Conservation (phyloP, 1,284 basidiomycete genomes). For the Tausonia pullulans region DNA sequence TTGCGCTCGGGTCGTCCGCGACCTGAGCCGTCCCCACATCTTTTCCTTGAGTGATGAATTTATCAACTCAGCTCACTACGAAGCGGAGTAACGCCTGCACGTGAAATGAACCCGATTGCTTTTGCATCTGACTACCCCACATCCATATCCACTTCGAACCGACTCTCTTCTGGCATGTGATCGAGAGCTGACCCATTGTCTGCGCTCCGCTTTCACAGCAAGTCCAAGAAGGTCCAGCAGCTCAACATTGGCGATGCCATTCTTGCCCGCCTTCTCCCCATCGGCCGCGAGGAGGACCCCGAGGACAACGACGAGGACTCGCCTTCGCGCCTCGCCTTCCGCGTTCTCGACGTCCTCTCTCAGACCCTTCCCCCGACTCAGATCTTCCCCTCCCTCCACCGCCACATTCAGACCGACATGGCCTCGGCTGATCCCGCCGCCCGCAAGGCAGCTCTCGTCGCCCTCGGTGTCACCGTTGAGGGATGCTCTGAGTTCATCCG, state of each 20-base stretch:
- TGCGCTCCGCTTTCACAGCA: slow-evolving; percentile 42
- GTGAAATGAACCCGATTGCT: slow-evolving; percentile 43
- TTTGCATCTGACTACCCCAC: slow-evolving; percentile 28
- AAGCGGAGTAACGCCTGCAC: slow-evolving; percentile 44
- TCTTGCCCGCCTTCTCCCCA: slow-evolving; percentile 83
- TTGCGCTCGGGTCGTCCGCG: background rate
- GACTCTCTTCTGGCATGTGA: background rate
- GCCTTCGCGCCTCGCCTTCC: slow-evolving; percentile 83
- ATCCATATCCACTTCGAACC: background rate
- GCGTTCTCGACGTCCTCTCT: slow-evolving; percentile 86
- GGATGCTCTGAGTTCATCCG: slow-evolving; percentile 98
- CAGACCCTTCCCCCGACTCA: slow-evolving; percentile 89
- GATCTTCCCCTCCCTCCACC: slow-evolving; percentile 87
- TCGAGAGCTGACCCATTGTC: slow-evolving; percentile 1
- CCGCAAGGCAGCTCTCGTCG: slow-evolving; percentile 90
- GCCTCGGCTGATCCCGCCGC: slow-evolving; percentile 59
- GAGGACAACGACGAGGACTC: slow-evolving; percentile 74
- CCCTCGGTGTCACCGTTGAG: slow-evolving; percentile 91
- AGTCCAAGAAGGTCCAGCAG: slow-evolving; percentile 90
- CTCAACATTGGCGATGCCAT: slow-evolving; percentile 77
- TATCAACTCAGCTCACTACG: slow-evolving; percentile 78
- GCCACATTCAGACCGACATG: slow-evolving; percentile 72
- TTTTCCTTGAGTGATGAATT: slow-evolving; percentile 44
- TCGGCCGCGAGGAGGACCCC: slow-evolving; percentile 78
- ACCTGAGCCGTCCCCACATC: background rate